Evolutionary conservation across 306 rosid species (phyloP).

Genomic region (Elaeagnus macrophylla): DNA sequence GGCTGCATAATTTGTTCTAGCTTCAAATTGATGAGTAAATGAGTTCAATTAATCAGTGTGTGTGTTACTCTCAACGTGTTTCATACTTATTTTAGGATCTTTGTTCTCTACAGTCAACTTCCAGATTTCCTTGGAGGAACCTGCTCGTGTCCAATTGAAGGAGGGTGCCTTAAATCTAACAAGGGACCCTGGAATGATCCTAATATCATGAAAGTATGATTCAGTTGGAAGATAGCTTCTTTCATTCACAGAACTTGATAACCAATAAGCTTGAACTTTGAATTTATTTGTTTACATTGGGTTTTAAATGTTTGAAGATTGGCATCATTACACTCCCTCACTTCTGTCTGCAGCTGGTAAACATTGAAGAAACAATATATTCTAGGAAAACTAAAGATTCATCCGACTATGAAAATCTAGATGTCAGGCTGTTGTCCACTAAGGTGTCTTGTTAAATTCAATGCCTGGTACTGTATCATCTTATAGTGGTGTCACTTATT

Average conservation of each 20-base stretch:
- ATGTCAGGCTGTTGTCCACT: slow-evolving; percentile 36
- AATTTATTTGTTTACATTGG: slow-evolving; percentile 18
- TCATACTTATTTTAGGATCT: slow-evolving; percentile 10
- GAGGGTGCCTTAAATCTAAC: slow-evolving; percentile 80
- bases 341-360: slow-evolving; percentile 52
- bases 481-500: slow-evolving; percentile 14
- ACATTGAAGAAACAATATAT: slow-evolving; percentile 47
- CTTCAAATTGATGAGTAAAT: background rate
- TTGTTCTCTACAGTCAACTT: slow-evolving; percentile 61
- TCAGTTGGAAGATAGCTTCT: slow-evolving; percentile 18
- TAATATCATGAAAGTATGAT: slow-evolving; percentile 65
- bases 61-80: background rate
- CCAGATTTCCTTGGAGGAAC: slow-evolving; percentile 90
- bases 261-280: slow-evolving; percentile 9
- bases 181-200: slow-evolving; percentile 97
- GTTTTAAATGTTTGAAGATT: slow-evolving; percentile 9
- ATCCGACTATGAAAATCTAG: slow-evolving; percentile 26
- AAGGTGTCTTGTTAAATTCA: slow-evolving; percentile 37
- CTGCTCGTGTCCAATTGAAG: slow-evolving; percentile 78
- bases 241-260: slow-evolving; percentile 8
- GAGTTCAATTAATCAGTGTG: background rate
- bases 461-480: slow-evolving; percentile 14
- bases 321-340: slow-evolving; percentile 15
- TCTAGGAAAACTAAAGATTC: slow-evolving; percentile 31
- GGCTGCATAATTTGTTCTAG: slow-evolving; percentile 14